Evolutionary conservation across 2,329 filamentous ascomycete genomes (phyloP).

Genomic region (Aspergillus ustus): DNA sequence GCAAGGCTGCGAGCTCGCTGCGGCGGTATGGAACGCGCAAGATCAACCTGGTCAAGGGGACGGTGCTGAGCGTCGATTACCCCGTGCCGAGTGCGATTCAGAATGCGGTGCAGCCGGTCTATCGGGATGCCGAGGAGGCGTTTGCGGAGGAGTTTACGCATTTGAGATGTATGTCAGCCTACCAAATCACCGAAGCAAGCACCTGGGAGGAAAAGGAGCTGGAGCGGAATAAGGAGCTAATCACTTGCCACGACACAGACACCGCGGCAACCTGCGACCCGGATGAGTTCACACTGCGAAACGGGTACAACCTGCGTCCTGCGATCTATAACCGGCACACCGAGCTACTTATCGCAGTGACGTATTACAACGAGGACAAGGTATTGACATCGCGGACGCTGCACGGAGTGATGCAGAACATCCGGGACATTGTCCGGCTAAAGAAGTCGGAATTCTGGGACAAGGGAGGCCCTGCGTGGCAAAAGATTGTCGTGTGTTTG

Average conservation of each 20-base stretch:
- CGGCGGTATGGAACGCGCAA: conserved; percentile 94
- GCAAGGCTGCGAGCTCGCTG: conserved; percentile 48
- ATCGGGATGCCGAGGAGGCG: conserved; percentile 82
- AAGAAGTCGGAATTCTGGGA: conserved; percentile 99
- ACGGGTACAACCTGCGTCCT: conserved; percentile 95
- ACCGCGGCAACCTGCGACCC: conserved; percentile 97
- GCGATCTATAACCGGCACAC: conserved; percentile 99
- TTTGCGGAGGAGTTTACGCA: conserved; percentile 91
- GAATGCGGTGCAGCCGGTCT: conserved; percentile 92
- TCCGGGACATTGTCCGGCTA: conserved; percentile 42
- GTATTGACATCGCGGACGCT: conserved; percentile 86
- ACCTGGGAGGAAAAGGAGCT: no score
- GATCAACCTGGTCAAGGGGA: conserved; percentile 96
- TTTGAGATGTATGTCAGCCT: conserved; percentile 70
- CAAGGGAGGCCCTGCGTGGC: conserved; percentile 97
- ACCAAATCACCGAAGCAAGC: no score
- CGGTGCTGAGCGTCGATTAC: conserved; percentile 94
- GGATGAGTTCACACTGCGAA: conserved; percentile 97
- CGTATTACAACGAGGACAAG: conserved; percentile 99
- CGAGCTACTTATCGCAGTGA: conserved; percentile 94
- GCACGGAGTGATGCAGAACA: conserved; percentile 51
- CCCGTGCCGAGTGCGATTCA: conserved; percentile 96
- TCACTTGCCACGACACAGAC: conserved; percentile 20
- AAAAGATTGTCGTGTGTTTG: conserved; percentile 97
- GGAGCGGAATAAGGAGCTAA: no score